phyloP scores from a whole-genome alignment of 2,329 filamentous ascomycete genomes.

The Cladosporium sphaerospermum region DNA sequence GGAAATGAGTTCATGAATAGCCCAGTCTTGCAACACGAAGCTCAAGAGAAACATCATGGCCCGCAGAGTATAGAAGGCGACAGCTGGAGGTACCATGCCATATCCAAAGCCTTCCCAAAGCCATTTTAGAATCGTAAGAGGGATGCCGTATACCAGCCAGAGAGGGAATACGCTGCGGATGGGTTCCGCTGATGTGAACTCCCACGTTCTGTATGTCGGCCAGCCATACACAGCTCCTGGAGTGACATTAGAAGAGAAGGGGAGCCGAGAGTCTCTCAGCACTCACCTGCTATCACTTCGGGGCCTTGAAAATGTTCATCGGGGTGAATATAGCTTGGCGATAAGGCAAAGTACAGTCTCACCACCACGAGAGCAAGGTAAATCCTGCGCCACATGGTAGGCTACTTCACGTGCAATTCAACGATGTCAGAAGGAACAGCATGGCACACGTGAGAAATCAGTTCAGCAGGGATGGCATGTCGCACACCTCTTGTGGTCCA shows the following conservation, averaged over 20 bases:
- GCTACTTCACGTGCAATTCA: not conserved
- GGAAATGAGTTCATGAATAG: slow-evolving; percentile 81
- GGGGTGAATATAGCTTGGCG: slow-evolving; percentile 92
- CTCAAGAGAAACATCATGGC: slow-evolving; percentile 89
- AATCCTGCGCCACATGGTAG: slow-evolving; percentile 77
- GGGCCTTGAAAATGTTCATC: slow-evolving; percentile 99
- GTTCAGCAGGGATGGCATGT: not conserved
- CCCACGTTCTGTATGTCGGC: slow-evolving; percentile 86
- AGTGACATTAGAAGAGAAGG: not conserved
- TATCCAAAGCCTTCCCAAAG: slow-evolving; percentile 82
- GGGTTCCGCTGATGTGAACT: slow-evolving; percentile 81
- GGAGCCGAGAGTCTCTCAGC: not conserved
- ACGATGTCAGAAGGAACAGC: not conserved
- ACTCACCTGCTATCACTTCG: slow-evolving; percentile 88
- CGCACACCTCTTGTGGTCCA: not conserved
- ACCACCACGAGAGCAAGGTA: slow-evolving; percentile 81
- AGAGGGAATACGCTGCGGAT: slow-evolving; percentile 94
- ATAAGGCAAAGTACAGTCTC: slow-evolving; percentile 88
- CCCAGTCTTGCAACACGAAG: slow-evolving; percentile 97
- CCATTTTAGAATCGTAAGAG: slow-evolving; percentile 89
- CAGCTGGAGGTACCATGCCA: slow-evolving; percentile 70
- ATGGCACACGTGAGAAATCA: slow-evolving; percentile 1
- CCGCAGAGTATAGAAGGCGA: slow-evolving; percentile 84
- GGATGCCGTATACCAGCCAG: slow-evolving; percentile 91
- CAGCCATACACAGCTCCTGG: slow-evolving; percentile 88